Conservation (phyloP, 331 rosid genomes). For the Quercus tomentella region DNA sequence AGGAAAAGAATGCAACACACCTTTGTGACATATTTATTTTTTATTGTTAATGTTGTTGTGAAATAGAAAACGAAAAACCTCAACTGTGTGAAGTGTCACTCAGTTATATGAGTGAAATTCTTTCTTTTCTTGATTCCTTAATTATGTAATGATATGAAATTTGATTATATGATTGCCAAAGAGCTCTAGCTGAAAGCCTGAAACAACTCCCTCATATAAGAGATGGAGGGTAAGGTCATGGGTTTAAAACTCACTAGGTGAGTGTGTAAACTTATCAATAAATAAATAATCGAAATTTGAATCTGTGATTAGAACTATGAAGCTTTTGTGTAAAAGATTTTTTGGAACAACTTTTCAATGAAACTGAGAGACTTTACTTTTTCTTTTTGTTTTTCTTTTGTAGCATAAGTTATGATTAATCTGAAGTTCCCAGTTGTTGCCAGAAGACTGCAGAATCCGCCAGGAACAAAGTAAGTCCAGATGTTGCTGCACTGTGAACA, state of each 20-base stretch:
- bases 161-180: not conserved
- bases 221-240: too few species aligned
- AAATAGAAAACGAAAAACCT: not conserved
- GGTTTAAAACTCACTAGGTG: too few species aligned
- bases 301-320: not conserved
- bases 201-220: too few species aligned
- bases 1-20: not conserved
- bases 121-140: not conserved
- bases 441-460: not conserved
- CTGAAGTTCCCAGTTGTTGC: constrained; percentile 10
- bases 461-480: not conserved
- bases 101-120: not conserved
- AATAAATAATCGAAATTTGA: too few species aligned
- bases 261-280: too few species aligned
- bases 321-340: not conserved
- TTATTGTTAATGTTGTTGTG: not conserved
- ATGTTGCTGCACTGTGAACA: not conserved
- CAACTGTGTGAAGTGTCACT: not conserved
- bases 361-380: not conserved
- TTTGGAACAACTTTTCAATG: not conserved
- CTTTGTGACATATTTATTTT: not conserved
- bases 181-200: too few species aligned
- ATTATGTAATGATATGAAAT: not conserved
- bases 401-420: constrained; percentile 1
- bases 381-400: not conserved